Percentiles rank a stretch among this genome's conserved stretches.
phyloP scores from a whole-genome alignment of 2,329 filamentous ascomycete species.

The Macrophomina pseudophaseolina region DNA sequence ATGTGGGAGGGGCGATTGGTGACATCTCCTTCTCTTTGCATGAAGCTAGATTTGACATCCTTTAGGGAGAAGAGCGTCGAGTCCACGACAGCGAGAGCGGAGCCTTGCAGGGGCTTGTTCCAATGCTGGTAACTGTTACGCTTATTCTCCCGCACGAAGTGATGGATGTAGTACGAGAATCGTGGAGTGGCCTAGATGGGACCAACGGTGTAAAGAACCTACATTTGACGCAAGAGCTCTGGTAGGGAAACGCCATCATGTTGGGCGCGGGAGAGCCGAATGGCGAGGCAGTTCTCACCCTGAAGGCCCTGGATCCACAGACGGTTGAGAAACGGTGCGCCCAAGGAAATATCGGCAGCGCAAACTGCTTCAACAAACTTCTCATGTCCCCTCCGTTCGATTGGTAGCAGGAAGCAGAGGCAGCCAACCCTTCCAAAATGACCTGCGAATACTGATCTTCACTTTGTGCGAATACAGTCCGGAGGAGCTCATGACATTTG shows the following conservation, averaged over 20 bases:
- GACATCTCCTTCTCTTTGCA: slow-evolving; percentile 42
- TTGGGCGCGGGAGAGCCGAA: slow-evolving; percentile 43
- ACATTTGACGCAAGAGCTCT: slow-evolving; percentile 65
- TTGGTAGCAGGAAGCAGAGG: no score
- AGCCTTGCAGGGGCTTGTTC: slow-evolving; percentile 63
- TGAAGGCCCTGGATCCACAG: no score
- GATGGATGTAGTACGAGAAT: slow-evolving; percentile 54
- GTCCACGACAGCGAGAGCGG: slow-evolving; percentile 42
- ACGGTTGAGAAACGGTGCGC: no score
- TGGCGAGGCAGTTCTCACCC: no score
- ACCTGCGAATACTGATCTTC: no score
- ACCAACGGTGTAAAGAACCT: slow-evolving; percentile 55
- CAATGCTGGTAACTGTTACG: slow-evolving; percentile 67
- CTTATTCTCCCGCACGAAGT: slow-evolving; percentile 56
- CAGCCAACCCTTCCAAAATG: no score
- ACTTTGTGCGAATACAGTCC: accelerated
- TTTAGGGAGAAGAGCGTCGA: slow-evolving; percentile 55
- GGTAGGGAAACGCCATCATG: slow-evolving; percentile 73
- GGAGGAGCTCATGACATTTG: no score
- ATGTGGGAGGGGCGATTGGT: slow-evolving; percentile 57
- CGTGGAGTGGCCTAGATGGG: slow-evolving; percentile 41
- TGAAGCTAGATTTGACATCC: slow-evolving; percentile 31
- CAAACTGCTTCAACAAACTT: no score
- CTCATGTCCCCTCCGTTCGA: no score
- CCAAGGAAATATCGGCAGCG: no score